Base-by-base conservation (phyloP, 192 early-diverging fungal genomes). In the Bifiguratus adelaidae region DNA sequence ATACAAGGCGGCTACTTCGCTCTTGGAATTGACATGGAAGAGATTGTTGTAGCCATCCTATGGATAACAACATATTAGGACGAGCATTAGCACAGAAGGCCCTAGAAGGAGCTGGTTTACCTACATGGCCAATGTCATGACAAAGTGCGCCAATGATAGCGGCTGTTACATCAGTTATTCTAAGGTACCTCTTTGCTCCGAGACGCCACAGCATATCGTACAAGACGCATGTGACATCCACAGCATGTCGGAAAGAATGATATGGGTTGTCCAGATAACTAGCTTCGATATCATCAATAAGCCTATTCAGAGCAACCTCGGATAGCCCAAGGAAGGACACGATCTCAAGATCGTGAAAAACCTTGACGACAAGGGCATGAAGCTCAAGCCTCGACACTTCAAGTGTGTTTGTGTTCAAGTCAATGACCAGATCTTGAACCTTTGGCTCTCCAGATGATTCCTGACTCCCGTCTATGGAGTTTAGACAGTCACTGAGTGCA, bases 171-270 rank as follows among this genome's bases (percentile, higher is more conserved):
- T 91, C 87, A 16, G 80, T 70, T 12, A 72, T 61, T 11, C 74
- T 71, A 5, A 89, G 54, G 41, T 85, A 83, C 13, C 79, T 67
- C 1, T 66, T 61, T 0, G 82, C 74, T 21, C 71, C 73, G 60
- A 91, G 61, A 38, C 89, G 76, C n/a, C 57, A 62, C 9, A 92
- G 63, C 46, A 86, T 77, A 45, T 84, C 85, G 56, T 79, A 86
- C 6, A 91, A 69, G 51, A 90, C 80, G 34, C 78, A 79, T 1
- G 82, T 77, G 3, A 94, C 87, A 65, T 94, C 91, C 2, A 85
- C 75, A 13, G 88, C 89, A 50, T 94, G 91, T 55, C 83, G 82
- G 52, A 91, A 94, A 6, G 85, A 87, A 61, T 94, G 91, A 49
- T 94, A 94, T 4, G 83, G 84, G 27, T 81, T 84, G 9, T 74